Conservation (phyloP, 1,284 basidiomycete genomes). For the Takashimella tepidaria region DNA sequence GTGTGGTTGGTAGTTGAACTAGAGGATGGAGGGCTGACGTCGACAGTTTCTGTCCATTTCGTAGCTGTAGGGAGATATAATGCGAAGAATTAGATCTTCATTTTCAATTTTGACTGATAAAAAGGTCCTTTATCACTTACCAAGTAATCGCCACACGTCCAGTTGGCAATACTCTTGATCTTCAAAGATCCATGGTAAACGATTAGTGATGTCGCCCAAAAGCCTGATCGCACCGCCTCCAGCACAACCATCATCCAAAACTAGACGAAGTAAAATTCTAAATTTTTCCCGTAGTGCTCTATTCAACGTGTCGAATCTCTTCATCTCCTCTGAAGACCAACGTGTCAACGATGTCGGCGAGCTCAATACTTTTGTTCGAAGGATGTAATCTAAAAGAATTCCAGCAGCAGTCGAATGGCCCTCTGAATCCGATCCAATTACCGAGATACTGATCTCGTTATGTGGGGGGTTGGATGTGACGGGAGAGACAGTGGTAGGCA, state of each 20-base stretch:
- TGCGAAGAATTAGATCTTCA: too few relatives aligned
- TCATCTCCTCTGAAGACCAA: too few relatives aligned
- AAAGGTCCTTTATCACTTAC: constrained; percentile 10
- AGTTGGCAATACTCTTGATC: constrained; percentile 29
- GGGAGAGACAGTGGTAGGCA: neutral
- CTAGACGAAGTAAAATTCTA: constrained; percentile 11
- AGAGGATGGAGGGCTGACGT: constrained; percentile 20
- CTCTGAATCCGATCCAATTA: constrained; percentile 8
- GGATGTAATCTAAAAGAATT: constrained; percentile 25
- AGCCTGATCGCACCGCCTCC: constrained; percentile 24
- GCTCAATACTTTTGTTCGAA: constrained; percentile 20
- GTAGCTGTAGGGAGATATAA: constrained; percentile 10
- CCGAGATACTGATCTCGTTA: neutral
- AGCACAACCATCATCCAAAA: constrained; percentile 21
- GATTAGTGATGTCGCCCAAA: constrained; percentile 39
- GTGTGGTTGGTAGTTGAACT: constrained; percentile 34
- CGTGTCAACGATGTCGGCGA: too few relatives aligned
- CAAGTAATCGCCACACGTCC: constrained; percentile 36
- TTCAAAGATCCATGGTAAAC: constrained; percentile 36
- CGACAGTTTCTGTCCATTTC: constrained; percentile 31
- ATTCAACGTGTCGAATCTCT: constrained; percentile 5
- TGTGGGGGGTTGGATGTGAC: neutral
- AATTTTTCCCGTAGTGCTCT: constrained; percentile 10
- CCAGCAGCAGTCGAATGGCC: constrained; percentile 21
- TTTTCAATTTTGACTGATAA: neutral